Evolutionary conservation across 805 yeast species (phyloP), one percentile per base, ranked within the genome.

Genomic region (Phaffomyces thermotolerans): DNA sequence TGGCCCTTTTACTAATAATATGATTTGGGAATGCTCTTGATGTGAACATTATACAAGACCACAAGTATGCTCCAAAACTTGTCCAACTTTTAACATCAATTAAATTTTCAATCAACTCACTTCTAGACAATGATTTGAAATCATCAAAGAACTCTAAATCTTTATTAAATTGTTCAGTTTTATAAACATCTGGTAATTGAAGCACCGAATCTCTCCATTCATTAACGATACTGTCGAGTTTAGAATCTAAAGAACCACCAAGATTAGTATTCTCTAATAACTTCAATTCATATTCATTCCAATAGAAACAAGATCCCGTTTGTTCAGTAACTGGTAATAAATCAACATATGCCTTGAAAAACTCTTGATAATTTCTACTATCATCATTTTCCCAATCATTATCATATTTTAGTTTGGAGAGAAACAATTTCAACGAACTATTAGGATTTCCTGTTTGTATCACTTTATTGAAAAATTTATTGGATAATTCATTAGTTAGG

Each of bases 21-120:
- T 65, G 62, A 42, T 79, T 76, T 0, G 96, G 96, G 59, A 89
- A 89, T 1, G 95, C 79, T 51, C 97, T 72, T 1, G 95, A 82
- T 25, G 83, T 74, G 49, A 85, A 70, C 14, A 88, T 81, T 27
- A 78, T 62, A 23, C 78, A 70, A 2, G 93, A 76, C 95, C 96
- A 89, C 5, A 83, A 57, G 56, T 80, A 89, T 6, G 80, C 79
- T 1, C 78, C 65, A 50, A 84, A 82, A 39, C 79, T 71, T 7
- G 79, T 73, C 89, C 89, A 84, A 36, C 71, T 65, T 1, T 18
- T 12, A 1, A 45, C 45, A 6, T 37, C 17, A 8, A 49, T 34
- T 3, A 56, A 41, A 1, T 49, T 34, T 1, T 56, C 44, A 27
- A 58, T 51, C 0, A 64, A 36, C 4, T 48, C 46, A 7, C 47